Base-by-base conservation (phyloP, 305 asterid species). In the Fraxinus xanthoxyloides region DNA sequence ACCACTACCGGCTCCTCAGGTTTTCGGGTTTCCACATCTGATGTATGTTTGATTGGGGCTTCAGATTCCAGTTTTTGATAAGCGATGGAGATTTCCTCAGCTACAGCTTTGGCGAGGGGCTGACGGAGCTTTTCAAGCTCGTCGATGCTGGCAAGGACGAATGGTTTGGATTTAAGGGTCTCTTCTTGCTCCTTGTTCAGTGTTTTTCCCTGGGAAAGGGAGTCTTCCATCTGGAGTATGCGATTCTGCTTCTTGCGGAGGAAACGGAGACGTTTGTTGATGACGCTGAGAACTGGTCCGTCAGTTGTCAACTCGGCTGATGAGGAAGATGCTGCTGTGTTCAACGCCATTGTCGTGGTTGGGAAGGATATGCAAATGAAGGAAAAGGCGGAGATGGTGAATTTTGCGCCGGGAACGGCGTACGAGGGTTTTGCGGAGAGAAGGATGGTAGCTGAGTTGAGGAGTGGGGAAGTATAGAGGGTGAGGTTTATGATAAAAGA, bases 241-340 rank as follows among this genome's bases (percentile, higher is more conserved):
- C 97, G 93, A 78, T 86, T 91, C 40, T 87, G 78, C 51, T 95
- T 95, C 85, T 95, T 93, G n/a, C 92, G 90, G 72, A 95, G 85
- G 32, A 92, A 94, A 10, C 97, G 94, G 82, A 93, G 87, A 85
- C 97, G 98, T 84, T 90, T 93, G 93, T 85, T 91, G 88, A 95
- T 84, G 2, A 95, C 56, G 81, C 17, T 88, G 6, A 92, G 90
- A 7, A 93, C 97, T 0, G 97, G 97, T 6, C 98, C 97, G 5
- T 90, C 95, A 78, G 72, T 65, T 65, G 72, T 19, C 86, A 56
- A 40, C 30, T 93, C 97, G 54, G 92, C 85, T 17, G 83, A 76
- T 43, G 82, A 82, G 48, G n/a, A 24, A 23, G 72, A 24, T 24
- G 92, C 78, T 23, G 72, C 77, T 36, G 87, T 73, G 17, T 84